Evolutionary conservation across 768 basidiomycete species (phyloP).

Genomic region (Leccinum barrowsii): DNA sequence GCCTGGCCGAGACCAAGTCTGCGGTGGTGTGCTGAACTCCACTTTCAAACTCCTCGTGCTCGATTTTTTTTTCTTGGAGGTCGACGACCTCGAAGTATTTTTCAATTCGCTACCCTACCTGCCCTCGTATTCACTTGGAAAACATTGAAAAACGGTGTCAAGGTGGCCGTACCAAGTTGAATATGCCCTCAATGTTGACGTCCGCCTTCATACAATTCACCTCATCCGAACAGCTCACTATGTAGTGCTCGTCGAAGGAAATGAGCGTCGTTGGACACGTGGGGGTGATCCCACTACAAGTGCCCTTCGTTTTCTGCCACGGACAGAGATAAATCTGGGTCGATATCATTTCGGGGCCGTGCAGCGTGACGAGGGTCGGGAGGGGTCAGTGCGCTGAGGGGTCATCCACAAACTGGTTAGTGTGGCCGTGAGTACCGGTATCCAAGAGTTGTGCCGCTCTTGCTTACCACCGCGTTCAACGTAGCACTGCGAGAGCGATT

Average conservation of each 20-base stretch:
- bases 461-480: not conserved
- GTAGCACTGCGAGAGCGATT: not conserved
- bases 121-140: not conserved
- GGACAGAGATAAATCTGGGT: not conserved
- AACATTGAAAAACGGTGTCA: not conserved
- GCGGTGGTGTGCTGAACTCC: not conserved
- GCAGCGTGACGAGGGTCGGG: not conserved
- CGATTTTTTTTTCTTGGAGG: not conserved
- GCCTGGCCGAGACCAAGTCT: not conserved
- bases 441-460: not conserved
- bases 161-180: not conserved
- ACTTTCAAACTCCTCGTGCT: not conserved
- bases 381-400: not conserved
- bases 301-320: not conserved
- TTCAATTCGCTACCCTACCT: no score
- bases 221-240: not conserved
- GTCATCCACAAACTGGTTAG: not conserved
- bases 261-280: not conserved
- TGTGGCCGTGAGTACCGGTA: not conserved
- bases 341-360: no score
- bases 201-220: not conserved
- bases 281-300: not conserved
- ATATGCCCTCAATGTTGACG: not conserved
- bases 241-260: not conserved
- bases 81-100: not conserved